A percentile compares a stretch with the other conserved stretches of the same genome.
These are phyloP conservation scores for Kokia cookei DNA, from an alignment of 441 rosid genomes.

Conservation along the genomic window DNA sequence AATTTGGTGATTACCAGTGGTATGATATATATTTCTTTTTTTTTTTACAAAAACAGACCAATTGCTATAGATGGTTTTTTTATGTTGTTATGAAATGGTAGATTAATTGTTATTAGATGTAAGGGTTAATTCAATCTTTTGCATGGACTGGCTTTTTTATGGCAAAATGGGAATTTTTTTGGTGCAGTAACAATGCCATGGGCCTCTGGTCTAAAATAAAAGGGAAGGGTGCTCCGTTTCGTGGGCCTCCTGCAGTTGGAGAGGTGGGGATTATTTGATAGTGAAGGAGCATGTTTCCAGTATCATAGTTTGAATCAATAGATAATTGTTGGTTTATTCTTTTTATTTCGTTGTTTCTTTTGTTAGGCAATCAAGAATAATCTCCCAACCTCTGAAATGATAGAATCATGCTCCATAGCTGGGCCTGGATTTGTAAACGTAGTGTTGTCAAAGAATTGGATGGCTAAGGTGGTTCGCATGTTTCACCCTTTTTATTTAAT, in stretches of 20 bases:
- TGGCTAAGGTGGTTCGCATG: slow-evolving; percentile 56
- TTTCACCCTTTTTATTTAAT: background rate
- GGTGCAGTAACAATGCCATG: slow-evolving; percentile 86
- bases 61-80: background rate
- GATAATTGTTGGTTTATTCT: background rate
- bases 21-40: slow-evolving; percentile 9
- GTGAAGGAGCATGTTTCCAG: background rate
- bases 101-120: background rate
- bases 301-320: background rate
- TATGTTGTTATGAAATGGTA: background rate
- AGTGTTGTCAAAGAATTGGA: slow-evolving; percentile 59
- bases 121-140: background rate
- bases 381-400: slow-evolving; percentile 67
- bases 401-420: slow-evolving; percentile 74
- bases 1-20: slow-evolving; percentile 94
- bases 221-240: slow-evolving; percentile 53
- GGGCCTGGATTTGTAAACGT: slow-evolving; percentile 86
- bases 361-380: slow-evolving; percentile 57
- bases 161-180: background rate
- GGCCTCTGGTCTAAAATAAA: slow-evolving; percentile 66
- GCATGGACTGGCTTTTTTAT: background rate
- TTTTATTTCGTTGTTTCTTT: slow-evolving; percentile 5
- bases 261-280: slow-evolving; percentile 36
- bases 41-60: background rate
- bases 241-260: slow-evolving; percentile 75